Evolutionary conservation across 257 asterid genomes (phyloP).

Genomic region (Rhazya stricta): DNA sequence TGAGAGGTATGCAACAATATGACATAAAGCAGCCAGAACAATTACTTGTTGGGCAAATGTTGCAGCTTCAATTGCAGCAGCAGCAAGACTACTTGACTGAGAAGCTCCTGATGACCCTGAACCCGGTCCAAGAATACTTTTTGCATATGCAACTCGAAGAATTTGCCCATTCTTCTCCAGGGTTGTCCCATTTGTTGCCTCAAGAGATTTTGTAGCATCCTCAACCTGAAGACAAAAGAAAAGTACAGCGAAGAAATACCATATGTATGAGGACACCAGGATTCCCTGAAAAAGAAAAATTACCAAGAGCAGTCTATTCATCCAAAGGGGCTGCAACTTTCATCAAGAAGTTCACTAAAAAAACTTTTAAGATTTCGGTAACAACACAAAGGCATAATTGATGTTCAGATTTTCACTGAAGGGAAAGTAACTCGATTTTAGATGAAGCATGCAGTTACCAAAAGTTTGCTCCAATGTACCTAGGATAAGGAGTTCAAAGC

Average conservation of each 20-base stretch:
- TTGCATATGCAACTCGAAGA: constrained; percentile 98
- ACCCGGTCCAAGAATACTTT: constrained; percentile 89
- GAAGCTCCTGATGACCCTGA: constrained; percentile 65
- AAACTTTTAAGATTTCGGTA: neutral
- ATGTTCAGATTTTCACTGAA: neutral
- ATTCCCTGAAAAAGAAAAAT: neutral
- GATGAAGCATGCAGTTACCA: neutral
- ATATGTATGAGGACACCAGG: neutral
- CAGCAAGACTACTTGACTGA: constrained; percentile 94
- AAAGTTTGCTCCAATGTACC: neutral
- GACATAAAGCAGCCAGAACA: constrained; percentile 21
- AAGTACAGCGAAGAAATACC: constrained; percentile 7
- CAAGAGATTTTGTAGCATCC: constrained; percentile 92
- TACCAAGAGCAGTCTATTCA: neutral
- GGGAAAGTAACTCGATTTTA: neutral
- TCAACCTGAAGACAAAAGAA: constrained; percentile 53
- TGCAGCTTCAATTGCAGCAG: constrained; percentile 99
- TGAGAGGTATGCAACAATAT: neutral
- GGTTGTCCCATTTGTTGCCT: constrained; percentile 84
- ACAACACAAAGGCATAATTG: neutral
- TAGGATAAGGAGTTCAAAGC: neutral
- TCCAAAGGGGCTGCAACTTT: neutral
- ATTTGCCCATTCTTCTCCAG: constrained; percentile 97
- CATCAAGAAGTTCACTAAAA: neutral
- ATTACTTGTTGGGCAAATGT: constrained; percentile 95